Evolutionary conservation across 495 filamentous ascomycete species (phyloP).

Genomic region (Neurospora sp.): DNA sequence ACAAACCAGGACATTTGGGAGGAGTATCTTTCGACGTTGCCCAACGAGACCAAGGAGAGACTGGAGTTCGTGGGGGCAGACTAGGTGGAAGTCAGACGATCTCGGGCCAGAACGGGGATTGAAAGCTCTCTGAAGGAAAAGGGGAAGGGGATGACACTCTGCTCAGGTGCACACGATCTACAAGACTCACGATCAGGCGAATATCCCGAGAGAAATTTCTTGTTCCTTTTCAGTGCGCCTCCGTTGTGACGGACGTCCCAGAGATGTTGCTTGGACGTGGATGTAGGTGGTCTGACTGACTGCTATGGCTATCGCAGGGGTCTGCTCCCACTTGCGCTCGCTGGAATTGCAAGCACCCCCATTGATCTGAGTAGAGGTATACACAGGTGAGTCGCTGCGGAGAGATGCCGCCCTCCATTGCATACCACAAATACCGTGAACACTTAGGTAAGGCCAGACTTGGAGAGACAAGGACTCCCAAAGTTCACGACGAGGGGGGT

Average conservation of each 20-base stretch:
- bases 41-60: background rate
- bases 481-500: background rate
- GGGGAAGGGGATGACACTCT: background rate
- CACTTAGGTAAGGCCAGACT: background rate
- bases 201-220: background rate
- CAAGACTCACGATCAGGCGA: background rate
- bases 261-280: background rate
- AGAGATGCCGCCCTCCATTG: background rate
- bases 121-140: background rate
- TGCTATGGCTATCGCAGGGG: background rate
- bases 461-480: background rate
- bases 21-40: background rate
- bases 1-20: background rate
- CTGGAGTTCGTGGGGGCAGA: background rate
- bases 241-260: background rate
- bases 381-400: background rate
- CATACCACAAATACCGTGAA: background rate
- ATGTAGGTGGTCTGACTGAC: background rate
- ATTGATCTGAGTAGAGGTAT: background rate
- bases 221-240: background rate
- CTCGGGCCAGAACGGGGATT: background rate
- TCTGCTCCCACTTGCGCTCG: background rate
- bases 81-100: background rate
- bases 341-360: background rate
- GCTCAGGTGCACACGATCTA: background rate